Evolutionary conservation across 805 yeast species (phyloP).

Genomic region (Blastobotrys americana): DNA sequence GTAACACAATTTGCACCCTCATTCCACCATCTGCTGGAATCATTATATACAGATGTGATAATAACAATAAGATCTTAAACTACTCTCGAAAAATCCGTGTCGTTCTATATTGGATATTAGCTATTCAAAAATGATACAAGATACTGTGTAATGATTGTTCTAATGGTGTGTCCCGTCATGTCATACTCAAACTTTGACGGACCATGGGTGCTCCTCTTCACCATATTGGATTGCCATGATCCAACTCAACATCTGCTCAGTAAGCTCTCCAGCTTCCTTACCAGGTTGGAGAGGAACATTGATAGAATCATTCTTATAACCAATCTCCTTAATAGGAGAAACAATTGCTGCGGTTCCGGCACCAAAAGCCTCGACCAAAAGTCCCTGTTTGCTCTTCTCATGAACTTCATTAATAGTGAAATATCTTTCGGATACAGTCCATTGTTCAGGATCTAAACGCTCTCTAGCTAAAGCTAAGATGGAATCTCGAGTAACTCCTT

Average conservation of each 20-base stretch:
- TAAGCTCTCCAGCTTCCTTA: constrained; percentile 54
- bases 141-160: too few species aligned
- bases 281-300: constrained; percentile 75
- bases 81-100: background rate
- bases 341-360: constrained; percentile 98
- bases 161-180: background rate
- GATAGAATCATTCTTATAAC: constrained; percentile 67
- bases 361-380: constrained; percentile 90
- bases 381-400: constrained; percentile 70
- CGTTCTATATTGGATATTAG: background rate
- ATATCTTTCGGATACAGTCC: constrained; percentile 80
- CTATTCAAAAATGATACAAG: too few species aligned
- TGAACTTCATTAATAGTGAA: constrained; percentile 74
- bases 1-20: too few species aligned
- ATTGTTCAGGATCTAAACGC: constrained; percentile 64
- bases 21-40: too few species aligned
- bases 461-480: constrained; percentile 69
- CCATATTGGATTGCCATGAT: constrained; percentile 89
- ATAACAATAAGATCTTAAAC: too few species aligned
- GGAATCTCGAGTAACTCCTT: constrained; percentile 95
- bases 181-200: constrained; percentile 8
- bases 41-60: too few species aligned
- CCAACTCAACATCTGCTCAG: constrained; percentile 76
- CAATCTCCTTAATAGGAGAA: constrained; percentile 83
- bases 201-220: constrained; percentile 50